Base-by-base conservation (phyloP, 2,329 filamentous ascomycete genomes). In the Paecilomyces niveus region DNA sequence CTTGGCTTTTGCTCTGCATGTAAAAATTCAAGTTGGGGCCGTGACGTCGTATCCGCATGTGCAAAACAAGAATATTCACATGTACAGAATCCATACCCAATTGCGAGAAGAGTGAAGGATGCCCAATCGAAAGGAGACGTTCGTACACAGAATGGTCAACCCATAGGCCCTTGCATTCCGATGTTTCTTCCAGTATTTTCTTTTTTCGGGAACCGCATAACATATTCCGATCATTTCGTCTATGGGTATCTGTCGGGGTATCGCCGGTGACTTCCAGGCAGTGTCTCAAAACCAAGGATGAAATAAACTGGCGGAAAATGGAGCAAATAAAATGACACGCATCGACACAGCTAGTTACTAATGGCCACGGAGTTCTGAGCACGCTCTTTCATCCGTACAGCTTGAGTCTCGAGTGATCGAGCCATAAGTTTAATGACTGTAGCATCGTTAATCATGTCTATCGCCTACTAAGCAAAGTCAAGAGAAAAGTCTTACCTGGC, bases 341-440 rank as follows among this genome's bases (percentile, higher is more conserved):
- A 52, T 2, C n/a, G 24, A 54, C 58, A 59, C 63, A 54, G 61
- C 67, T 67, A 67, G 54, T 64, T 65, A 31, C 63, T 59, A 60
- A 70, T 69, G 59, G 72, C 63, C 45, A 70, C 59, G 31, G 70
- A 74, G 57, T 67, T 66, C 54, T 75, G 70, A 24, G 84, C 82
- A 63, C 85, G 81, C 61, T 83, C 82, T 65, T 83, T 84, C 75
- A 88, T 83, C 64, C 85, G 82, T 60, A 79, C 77, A 35, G 85
- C 85, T 72, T 88, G 85, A 33, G 81, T 80, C 68, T 88, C 84
- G 50, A 88, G 77, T 29, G 85, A 85, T 61, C 83, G 83, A 55
- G 84, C 83, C 83, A 88, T 88, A 54, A 88, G 79, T 71, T 85
- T 85, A n/a, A 85, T 87, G 52, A 88, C 85, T 87, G 2, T 18